phyloP scores from a whole-genome alignment of 1,284 basidiomycete species.

The Gomphus bonarii region DNA sequence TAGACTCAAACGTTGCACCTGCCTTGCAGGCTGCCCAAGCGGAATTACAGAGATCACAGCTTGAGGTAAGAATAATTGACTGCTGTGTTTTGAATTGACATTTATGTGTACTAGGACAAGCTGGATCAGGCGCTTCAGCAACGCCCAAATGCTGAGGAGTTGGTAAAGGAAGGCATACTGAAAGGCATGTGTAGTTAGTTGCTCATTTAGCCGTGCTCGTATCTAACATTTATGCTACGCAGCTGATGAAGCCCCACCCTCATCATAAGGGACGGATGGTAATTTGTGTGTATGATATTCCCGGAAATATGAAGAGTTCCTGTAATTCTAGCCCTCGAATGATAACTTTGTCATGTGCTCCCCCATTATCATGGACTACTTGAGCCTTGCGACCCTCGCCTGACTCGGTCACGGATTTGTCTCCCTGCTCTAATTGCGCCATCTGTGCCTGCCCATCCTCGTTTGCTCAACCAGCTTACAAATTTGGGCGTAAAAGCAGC shows the following conservation, averaged over 20 bases:
- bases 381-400: slow-evolving; percentile 10
- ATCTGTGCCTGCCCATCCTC: slow-evolving; percentile 68
- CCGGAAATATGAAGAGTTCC: not conserved
- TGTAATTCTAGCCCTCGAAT: not conserved
- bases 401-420: slow-evolving; percentile 49
- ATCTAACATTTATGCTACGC: not conserved
- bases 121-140: slow-evolving; percentile 55
- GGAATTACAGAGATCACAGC: slow-evolving; percentile 55
- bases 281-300: slow-evolving; percentile 3
- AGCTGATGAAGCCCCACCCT: slow-evolving; percentile 17
- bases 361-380: not conserved
- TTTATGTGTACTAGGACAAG: slow-evolving; percentile 38
- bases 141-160: slow-evolving; percentile 56
- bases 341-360: not conserved
- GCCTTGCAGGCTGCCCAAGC: slow-evolving; percentile 56
- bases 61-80: slow-evolving; percentile 38
- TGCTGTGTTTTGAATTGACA: not conserved
- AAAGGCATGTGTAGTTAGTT: slow-evolving; percentile 28
- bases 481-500: slow-evolving; percentile 80
- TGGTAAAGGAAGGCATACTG: slow-evolving; percentile 66
- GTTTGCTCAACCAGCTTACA: slow-evolving; percentile 64
- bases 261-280: not conserved
- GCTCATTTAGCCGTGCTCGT: not conserved
- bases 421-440: slow-evolving; percentile 56
- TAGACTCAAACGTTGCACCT: slow-evolving; percentile 65